Base-by-base conservation (phyloP, 306 rosid genomes). In the Glycine tomentella region DNA sequence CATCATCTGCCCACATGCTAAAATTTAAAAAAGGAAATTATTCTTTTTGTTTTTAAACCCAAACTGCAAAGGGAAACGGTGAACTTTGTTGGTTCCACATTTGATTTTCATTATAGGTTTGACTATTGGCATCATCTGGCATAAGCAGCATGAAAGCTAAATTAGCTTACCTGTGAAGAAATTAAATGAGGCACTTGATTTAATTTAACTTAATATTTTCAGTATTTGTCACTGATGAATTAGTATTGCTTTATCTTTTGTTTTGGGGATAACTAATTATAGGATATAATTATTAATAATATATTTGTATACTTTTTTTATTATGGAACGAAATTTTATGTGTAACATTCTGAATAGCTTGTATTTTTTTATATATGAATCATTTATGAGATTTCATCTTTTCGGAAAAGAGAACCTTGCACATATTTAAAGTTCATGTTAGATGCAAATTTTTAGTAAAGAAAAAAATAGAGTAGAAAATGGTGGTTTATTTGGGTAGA, bases 101-200 rank as follows among this genome's bases (percentile, higher is more conserved):
- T 52, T 62, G 62, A 40, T 51, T 80, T 80, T 69, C 72, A 51
- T 50, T 50, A n/a, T 36, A 20, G 45, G 34, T 70, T 71, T 59
- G 78, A 71, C 45, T 59, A 11, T 56, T 68, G 17, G 48, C 1
- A 45, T 69, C 20, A n/a, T 5, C 3, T 80, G 66, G 62, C 74
- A 53, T 9, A 14, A 51, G 81, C 16, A 76, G 57, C 45, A 17
- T 36, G 51, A 75, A 25, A 49, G 16, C 20, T 48, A 49, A 25
- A 25, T 25, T 15, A 56, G 58, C 62, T 74, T 58, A 57, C 55
- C 64, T 10, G 6, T 70, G 73, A 76, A 77, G 74, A 83, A 76
- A 76, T 70, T 61, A n/a, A 76, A 57, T 7, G 66, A 44, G 51
- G 64, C 17, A 15, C 73, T 62, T 15, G 9, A 49, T 42, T 57